Conservation (phyloP, 495 filamentous ascomycete genomes). For the Physcia stellaris region DNA sequence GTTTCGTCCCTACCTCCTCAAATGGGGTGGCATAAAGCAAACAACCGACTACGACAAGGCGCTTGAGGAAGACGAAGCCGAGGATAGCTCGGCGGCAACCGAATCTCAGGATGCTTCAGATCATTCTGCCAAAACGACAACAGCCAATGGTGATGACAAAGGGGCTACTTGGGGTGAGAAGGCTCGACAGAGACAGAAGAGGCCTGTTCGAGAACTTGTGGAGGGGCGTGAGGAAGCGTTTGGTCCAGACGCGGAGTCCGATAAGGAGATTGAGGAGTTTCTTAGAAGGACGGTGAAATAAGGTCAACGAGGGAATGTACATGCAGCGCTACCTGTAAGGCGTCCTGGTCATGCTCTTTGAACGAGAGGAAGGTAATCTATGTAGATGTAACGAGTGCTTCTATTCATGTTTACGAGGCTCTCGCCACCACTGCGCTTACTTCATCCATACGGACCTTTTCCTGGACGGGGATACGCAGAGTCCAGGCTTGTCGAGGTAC, state of each 20-base stretch:
- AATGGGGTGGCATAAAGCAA: constrained; percentile 29
- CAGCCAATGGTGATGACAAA: constrained; percentile 23
- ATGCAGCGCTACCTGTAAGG: background rate
- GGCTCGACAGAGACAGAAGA: constrained; percentile 50
- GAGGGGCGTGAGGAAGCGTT: constrained; percentile 37
- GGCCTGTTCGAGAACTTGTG: constrained; percentile 36
- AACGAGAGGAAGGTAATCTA: background rate
- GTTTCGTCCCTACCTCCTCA: constrained; percentile 51
- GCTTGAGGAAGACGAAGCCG: constrained; percentile 20
- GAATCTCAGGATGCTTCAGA: constrained; percentile 37
- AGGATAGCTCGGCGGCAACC: constrained; percentile 16
- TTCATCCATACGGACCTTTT: background rate
- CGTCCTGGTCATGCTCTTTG: background rate
- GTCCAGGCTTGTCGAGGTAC: too few species aligned
- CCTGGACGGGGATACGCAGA: background rate
- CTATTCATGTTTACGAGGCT: background rate
- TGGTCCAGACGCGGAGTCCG: constrained; percentile 29
- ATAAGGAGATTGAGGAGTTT: constrained; percentile 52
- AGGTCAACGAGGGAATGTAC: too few species aligned
- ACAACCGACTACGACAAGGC: constrained; percentile 28
- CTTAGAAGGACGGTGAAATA: constrained; percentile 36
- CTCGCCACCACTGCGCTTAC: background rate
- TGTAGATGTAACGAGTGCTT: background rate
- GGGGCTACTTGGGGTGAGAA: constrained; percentile 36
- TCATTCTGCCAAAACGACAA: constrained; percentile 34